Evolutionary conservation across 2,329 filamentous ascomycete genomes (phyloP).

Genomic region (Colletotrichum sp.): DNA sequence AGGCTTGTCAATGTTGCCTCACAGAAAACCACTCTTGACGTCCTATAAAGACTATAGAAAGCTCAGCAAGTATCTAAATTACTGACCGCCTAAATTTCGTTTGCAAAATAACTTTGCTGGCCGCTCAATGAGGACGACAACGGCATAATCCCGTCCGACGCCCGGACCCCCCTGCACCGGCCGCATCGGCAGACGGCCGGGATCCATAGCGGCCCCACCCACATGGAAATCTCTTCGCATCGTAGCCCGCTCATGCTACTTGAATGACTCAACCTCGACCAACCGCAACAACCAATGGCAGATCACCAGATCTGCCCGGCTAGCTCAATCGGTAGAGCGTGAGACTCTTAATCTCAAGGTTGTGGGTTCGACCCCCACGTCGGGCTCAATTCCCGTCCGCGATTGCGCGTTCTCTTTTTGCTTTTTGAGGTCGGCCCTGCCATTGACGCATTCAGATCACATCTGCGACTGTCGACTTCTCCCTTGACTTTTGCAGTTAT

Average conservation of each 20-base stretch:
- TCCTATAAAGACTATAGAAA: too few relatives aligned
- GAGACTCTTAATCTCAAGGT: slow-evolving; percentile 62
- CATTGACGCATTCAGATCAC: too few relatives aligned
- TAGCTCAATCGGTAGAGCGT: slow-evolving; percentile 78
- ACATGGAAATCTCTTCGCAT: neutral
- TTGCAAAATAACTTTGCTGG: too few relatives aligned
- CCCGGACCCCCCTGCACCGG: neutral
- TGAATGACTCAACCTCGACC: neutral
- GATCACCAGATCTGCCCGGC: slow-evolving; percentile 28
- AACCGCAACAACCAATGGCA: neutral
- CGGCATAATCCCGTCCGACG: neutral
- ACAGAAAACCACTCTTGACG: too few relatives aligned
- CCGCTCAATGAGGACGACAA: too few relatives aligned
- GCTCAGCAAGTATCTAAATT: too few relatives aligned
- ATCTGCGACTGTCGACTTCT: too few relatives aligned
- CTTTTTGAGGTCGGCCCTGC: neutral
- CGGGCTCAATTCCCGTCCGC: slow-evolving; percentile 25
- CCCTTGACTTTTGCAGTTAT: too few relatives aligned
- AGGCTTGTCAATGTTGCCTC: too few relatives aligned
- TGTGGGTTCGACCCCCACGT: slow-evolving; percentile 29
- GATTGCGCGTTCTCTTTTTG: slow-evolving; percentile 7
- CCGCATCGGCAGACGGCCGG: neutral
- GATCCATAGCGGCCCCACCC: neutral
- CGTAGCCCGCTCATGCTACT: neutral
- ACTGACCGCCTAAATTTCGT: too few relatives aligned